Percentiles rank a stretch among this genome's conserved stretches.
Conservation (phyloP, 1,284 basidiomycete species). For the Boletellus sp. region DNA sequence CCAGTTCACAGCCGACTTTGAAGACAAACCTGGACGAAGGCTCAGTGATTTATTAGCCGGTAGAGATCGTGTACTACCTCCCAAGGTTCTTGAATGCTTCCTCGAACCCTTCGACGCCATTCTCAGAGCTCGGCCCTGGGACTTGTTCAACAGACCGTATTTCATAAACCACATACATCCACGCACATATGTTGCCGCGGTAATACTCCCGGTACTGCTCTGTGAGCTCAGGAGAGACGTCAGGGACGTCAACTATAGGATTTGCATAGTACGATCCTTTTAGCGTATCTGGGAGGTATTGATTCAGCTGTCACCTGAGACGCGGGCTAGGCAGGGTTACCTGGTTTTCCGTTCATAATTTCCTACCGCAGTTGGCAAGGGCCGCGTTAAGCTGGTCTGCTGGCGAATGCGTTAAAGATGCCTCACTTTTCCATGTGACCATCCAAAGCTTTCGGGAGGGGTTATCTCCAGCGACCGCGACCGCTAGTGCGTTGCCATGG, state of each 20-base stretch:
- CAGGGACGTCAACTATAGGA: constrained; percentile 64
- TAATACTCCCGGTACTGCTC: constrained; percentile 75
- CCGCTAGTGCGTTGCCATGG: not conserved
- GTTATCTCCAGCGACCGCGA: constrained; percentile 3
- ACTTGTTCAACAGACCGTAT: not conserved
- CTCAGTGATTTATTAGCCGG: not conserved
- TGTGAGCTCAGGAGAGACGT: constrained; percentile 52
- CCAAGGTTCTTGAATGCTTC: constrained; percentile 82
- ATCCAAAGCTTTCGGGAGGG: constrained; percentile 68
- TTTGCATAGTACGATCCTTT: constrained; percentile 95
- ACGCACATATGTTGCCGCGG: constrained; percentile 70
- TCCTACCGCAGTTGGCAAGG: constrained; percentile 47
- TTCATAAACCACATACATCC: not conserved
- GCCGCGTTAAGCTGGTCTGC: not conserved
- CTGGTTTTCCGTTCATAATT: constrained; percentile 89
- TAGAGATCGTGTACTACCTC: constrained; percentile 39
- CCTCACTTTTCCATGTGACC: constrained; percentile 85
- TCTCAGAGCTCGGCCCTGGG: constrained; percentile 65
- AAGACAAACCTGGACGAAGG: constrained; percentile 63
- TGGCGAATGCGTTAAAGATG: not conserved
- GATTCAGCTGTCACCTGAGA: not conserved
- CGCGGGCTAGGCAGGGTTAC: constrained; percentile 35
- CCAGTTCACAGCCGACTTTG: constrained; percentile 74
- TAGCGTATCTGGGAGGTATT: constrained; percentile 54
- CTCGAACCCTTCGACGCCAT: constrained; percentile 73